Percentiles rank a stretch among this genome's conserved stretches.
phyloP scores from a whole-genome alignment of 768 basidiomycete genomes.

The Stropharia rugosoannulata region DNA sequence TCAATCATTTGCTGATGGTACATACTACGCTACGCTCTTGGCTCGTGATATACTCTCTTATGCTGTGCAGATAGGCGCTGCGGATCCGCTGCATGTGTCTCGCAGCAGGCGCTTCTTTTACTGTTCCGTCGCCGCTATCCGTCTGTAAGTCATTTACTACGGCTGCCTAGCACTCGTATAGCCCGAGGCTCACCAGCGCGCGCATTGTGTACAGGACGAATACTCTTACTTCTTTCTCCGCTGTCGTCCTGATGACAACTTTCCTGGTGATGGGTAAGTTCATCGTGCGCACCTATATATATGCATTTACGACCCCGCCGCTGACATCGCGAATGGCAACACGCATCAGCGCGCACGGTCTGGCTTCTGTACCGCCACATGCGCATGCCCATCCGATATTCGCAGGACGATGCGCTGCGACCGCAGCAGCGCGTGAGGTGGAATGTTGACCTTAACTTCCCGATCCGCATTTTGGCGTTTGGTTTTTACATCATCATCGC shows the following conservation, averaged over 20 bases:
- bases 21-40: too few species aligned
- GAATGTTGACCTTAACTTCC: constrained; percentile 41
- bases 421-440: constrained; percentile 12
- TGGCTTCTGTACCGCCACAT: constrained; percentile 37
- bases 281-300: neutral
- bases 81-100: constrained; percentile 33
- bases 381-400: constrained; percentile 19
- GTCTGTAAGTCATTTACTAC: constrained; percentile 29
- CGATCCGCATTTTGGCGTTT: constrained; percentile 44
- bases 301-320: neutral
- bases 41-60: too few species aligned
- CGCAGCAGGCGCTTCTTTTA: constrained; percentile 53
- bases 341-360: constrained; percentile 36
- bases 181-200: too few species aligned
- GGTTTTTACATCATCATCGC: constrained; percentile 41
- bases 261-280: constrained; percentile 37
- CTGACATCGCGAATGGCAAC: neutral
- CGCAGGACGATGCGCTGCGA: neutral
- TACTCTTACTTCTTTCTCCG: constrained; percentile 37
- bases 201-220: constrained; percentile 30
- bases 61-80: constrained; percentile 33
- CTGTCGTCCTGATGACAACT: constrained; percentile 36
- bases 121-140: constrained; percentile 39
- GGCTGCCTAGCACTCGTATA: neutral
- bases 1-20: neutral